phyloP scores from a whole-genome alignment of 495 filamentous ascomycete species.

The Bryoglossum gracile region DNA sequence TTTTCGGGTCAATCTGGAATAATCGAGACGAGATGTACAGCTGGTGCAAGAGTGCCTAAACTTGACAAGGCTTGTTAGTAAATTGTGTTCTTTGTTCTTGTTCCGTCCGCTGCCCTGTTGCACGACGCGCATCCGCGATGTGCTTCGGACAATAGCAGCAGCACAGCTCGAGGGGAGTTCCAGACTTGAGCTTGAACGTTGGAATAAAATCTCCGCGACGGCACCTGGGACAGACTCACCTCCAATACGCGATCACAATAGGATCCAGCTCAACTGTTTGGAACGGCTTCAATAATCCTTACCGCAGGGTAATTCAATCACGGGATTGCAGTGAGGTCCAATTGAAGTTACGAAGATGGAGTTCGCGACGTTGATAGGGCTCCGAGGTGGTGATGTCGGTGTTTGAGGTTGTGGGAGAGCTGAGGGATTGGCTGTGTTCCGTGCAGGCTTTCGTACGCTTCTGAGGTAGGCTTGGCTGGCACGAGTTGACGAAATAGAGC shows the following conservation, averaged over 20 bases:
- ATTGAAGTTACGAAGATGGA: slow-evolving; percentile 15
- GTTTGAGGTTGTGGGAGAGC: slow-evolving; percentile 14
- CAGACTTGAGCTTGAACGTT: slow-evolving; percentile 10
- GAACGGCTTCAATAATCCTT: slow-evolving; percentile 15
- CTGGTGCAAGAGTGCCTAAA: slow-evolving; percentile 1
- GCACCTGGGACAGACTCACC: slow-evolving; percentile 16
- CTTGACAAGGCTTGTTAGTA: slow-evolving; percentile 1
- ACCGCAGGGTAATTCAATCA: slow-evolving; percentile 24
- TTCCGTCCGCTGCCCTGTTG: neutral
- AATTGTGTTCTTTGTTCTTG: neutral
- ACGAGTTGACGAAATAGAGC: no score
- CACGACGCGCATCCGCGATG: slow-evolving; percentile 18
- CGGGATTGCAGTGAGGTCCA: slow-evolving; percentile 20
- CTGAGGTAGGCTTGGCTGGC: no score
- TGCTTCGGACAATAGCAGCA: slow-evolving; percentile 1
- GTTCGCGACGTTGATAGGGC: slow-evolving; percentile 22
- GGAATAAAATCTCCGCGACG: slow-evolving; percentile 12
- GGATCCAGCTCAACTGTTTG: neutral
- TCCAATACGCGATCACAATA: slow-evolving; percentile 16
- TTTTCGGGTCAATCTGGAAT: neutral
- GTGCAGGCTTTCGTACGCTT: slow-evolving; percentile 5
- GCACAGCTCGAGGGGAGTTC: no score
- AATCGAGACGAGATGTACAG: neutral
- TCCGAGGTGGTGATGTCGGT: slow-evolving; percentile 10
- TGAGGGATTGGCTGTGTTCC: slow-evolving; percentile 20